These are phyloP conservation scores for Lycium barbarum DNA, from an alignment of 257 asterid species.

Conservation along the genomic window DNA sequence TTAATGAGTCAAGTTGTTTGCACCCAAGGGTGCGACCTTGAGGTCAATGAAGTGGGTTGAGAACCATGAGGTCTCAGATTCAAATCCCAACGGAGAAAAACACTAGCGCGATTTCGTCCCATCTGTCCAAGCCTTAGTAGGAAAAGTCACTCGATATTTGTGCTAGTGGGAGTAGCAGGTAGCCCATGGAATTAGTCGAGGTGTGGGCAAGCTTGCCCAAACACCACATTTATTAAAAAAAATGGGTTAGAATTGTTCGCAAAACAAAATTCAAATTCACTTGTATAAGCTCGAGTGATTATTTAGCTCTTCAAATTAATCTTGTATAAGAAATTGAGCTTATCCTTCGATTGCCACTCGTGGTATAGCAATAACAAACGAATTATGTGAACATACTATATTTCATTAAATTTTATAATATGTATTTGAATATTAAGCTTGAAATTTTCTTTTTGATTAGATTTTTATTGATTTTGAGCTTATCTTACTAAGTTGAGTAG, in stretches of 20 bases:
- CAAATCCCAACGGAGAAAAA: not conserved
- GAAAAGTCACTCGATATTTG: not conserved
- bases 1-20: constrained; percentile 14
- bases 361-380: not conserved
- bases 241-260: not conserved
- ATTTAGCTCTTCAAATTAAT: not conserved
- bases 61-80: constrained; percentile 13
- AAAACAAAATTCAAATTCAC: not conserved
- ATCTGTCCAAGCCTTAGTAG: not conserved
- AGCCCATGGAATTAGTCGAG: not conserved
- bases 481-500: not conserved
- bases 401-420: not conserved
- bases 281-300: not conserved
- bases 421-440: not conserved
- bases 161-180: not conserved
- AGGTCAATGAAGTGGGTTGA: not conserved
- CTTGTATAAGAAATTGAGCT: not conserved
- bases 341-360: not conserved
- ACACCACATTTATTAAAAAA: not conserved
- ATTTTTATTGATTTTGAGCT: not conserved
- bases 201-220: not conserved
- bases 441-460: not conserved
- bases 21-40: constrained; percentile 14
- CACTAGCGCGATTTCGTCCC: not conserved
- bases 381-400: not conserved